Base-by-base conservation (phyloP, 352 stramenopile species). In the Phytophthora palmivora region DNA sequence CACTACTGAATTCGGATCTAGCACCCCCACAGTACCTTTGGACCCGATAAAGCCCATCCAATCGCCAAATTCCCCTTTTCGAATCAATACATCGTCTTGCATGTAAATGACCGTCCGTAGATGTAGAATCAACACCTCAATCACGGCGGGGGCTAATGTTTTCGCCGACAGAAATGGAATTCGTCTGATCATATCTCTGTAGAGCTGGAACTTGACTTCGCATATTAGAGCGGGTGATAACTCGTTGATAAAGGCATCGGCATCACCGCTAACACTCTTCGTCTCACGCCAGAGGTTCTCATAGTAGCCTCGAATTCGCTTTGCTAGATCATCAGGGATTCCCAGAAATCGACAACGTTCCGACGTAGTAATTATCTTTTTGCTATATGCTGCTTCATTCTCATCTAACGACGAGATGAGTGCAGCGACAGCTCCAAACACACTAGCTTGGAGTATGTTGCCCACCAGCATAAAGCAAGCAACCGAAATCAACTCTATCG, bases 21-120 rank as follows among this genome's bases (percentile, higher is more conserved):
- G 62, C n/a, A 93, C 74, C 16, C 81, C 81, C 0, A 92, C 81
- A 3, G 69, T 74, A 2, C 84, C 84, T 42, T 89, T 90, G 11
- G 78, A 89, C 6, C 78, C 82, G 55, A 91, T 93, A 51, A 93
- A 91, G 18, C 84, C 84, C 84, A 93, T 93, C 84, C 84, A 91
- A 58, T 93, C 82, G 14, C 84, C 80, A 22, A 81, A 84, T 45
- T 93, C 84, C 3, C 84, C 80, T 49, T 91, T 91, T 26, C 84
- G 78, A 47, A 90, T 91, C 22, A 93, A 39, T 6, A 93, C 77
- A 38, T 91, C 84, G 33, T 91, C 84, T 58, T 91, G 82, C 81
- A 93, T 91, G 59, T 93, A 93, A 41, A 90, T 87, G 15, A 89
- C 82, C 0, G 82, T 89, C 15, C 81, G 78, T 22, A 93, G 48